Base-by-base conservation (phyloP, 768 basidiomycete species). In the Pleurotus salmoneostramineus region DNA sequence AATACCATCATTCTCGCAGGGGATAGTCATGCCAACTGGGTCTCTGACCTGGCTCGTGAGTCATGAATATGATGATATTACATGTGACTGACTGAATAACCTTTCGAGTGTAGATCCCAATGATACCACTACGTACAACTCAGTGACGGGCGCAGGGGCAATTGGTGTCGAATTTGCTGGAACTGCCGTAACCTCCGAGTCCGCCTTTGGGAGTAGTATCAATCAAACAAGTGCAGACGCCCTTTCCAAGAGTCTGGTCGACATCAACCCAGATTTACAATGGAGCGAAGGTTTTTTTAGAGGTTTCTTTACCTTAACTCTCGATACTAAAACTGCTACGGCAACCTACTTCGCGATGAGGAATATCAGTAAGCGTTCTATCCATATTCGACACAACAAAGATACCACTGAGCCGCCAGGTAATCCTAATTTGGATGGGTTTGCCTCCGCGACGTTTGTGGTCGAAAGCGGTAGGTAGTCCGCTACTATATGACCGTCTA, bases 1-100 rank as follows among this genome's bases (percentile, higher is more conserved):
- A 84, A 84, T 63, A 79, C 79, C 1, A 64, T 84, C 58, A 77
- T 84, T 56, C 71, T 85, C n/a, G 74, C 83, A 11, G 83, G 84
- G 10, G 84, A 86, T 62, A 81, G 80, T 52, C 83, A 85, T 62
- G 81, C 81, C 4, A 83, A 83, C 64, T 84, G 83, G 83, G 83
- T 79, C 11, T 83, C 79, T 46, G 83, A 85, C 62, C 72, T 83
- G 14, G 77, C 80, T 36, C 77, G 81, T 80, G 61, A 61, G 79
- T 72, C 3, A 3, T 27, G 21, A 27, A 27, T 27, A 27, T 27
- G 21, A 27, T 27, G 21, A 27, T 27, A 27, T 27, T 1, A 27
- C 3, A 27, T 27, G 21, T 27, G 21, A 17, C 37, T 17, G n/a
- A 35, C 6, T 50, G 31, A 50, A 5, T 14, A 47, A 3, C 31